phyloP scores from a whole-genome alignment of 2,329 filamentous ascomycete species.

The Colletotrichum sp. region DNA sequence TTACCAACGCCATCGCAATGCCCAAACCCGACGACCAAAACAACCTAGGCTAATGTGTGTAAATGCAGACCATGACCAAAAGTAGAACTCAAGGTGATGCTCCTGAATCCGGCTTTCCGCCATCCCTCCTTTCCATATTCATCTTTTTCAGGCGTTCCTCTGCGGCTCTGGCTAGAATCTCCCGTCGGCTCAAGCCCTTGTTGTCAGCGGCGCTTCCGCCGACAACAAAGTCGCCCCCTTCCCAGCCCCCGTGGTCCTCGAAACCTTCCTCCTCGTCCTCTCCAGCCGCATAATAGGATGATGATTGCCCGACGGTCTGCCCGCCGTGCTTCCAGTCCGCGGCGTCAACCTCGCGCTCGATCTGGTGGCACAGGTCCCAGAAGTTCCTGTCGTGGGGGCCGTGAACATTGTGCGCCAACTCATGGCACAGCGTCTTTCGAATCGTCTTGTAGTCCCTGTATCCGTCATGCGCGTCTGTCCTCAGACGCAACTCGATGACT shows the following conservation, averaged over 20 bases:
- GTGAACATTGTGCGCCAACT: slow-evolving; percentile 91
- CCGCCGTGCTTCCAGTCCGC: slow-evolving; percentile 82
- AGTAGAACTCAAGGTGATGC: neutral
- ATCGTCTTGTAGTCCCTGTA: slow-evolving; percentile 94
- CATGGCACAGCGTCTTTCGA: slow-evolving; percentile 90
- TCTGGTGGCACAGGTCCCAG: slow-evolving; percentile 86
- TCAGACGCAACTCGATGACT: slow-evolving; percentile 85
- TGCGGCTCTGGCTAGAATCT: slow-evolving; percentile 76
- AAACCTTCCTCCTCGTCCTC: slow-evolving; percentile 57
- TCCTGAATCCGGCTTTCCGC: slow-evolving; percentile 18
- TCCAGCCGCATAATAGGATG: slow-evolving; percentile 61
- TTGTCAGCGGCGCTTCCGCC: slow-evolving; percentile 58
- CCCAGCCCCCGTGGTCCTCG: slow-evolving; percentile 78
- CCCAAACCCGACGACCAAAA: neutral
- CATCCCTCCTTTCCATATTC: slow-evolving; percentile 28
- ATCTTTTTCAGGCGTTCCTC: slow-evolving; percentile 67
- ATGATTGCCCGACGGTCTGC: slow-evolving; percentile 66
- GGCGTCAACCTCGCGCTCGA: slow-evolving; percentile 83
- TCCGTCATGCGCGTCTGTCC: slow-evolving; percentile 94
- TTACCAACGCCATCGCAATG: slow-evolving; percentile 15
- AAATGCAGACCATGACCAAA: neutral
- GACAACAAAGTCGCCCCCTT: slow-evolving; percentile 78
- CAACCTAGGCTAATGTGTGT: neutral
- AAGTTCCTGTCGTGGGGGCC: slow-evolving; percentile 85
- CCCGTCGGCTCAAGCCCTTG: slow-evolving; percentile 67